A percentile compares a stretch with the other conserved stretches of the same genome.
These are phyloP conservation scores for Leucaena leucocephala DNA, from an alignment of 306 rosid genomes.

Conservation along the genomic window DNA sequence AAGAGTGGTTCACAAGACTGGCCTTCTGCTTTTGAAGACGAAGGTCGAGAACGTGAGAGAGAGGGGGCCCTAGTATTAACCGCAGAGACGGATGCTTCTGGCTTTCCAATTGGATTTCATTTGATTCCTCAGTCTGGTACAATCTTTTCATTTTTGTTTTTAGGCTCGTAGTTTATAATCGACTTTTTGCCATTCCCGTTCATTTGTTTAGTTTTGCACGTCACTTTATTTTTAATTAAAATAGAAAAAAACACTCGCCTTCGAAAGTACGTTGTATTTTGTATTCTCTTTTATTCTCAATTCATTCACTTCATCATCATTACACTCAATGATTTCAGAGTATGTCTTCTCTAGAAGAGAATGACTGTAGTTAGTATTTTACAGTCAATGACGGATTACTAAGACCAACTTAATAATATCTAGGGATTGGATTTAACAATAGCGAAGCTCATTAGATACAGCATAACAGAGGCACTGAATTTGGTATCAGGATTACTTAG, in stretches of 20 bases:
- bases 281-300: background rate
- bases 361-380: background rate
- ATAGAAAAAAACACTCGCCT: background rate
- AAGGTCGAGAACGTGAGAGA: constrained; percentile 16
- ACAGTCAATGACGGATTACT: background rate
- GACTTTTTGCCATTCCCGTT: background rate
- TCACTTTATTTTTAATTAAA: background rate
- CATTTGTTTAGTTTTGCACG: background rate
- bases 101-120: constrained; percentile 46
- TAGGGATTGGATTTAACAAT: background rate
- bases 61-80: constrained; percentile 37
- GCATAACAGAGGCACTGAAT: background rate
- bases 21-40: constrained; percentile 36
- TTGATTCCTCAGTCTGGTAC: constrained; percentile 31
- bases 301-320: background rate
- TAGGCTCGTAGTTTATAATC: background rate
- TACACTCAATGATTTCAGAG: background rate
- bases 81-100: constrained; percentile 44
- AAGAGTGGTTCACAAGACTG: constrained; percentile 37
- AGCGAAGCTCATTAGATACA: background rate
- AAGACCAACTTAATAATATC: background rate
- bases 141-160: background rate
- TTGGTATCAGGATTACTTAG: background rate
- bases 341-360: background rate
- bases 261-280: background rate